A percentile compares a stretch with the other conserved stretches of the same genome.
Conservation (phyloP, 148 eudicot genomes). For the Chenopodium suecicum region DNA sequence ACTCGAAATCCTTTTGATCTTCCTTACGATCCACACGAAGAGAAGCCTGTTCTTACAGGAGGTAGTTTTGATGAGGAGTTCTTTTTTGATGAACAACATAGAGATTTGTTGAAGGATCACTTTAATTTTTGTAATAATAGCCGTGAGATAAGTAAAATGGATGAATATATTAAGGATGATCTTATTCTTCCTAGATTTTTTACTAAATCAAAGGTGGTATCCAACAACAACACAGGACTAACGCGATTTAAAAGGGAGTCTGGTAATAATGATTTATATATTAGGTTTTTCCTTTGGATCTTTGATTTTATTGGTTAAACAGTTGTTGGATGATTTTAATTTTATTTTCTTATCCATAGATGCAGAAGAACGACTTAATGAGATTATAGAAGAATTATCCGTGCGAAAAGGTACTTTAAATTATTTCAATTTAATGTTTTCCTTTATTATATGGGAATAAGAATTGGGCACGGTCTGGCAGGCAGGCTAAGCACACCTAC, state of each 20-base stretch:
- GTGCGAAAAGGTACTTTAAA: constrained; percentile 23
- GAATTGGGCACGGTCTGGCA: too few relatives aligned
- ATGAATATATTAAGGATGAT: constrained; percentile 32
- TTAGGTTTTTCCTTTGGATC: not conserved
- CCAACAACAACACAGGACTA: constrained; percentile 26
- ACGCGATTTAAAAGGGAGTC: constrained; percentile 35
- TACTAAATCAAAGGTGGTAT: constrained; percentile 22
- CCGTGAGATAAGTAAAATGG: constrained; percentile 28
- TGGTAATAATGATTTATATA: constrained; percentile 38
- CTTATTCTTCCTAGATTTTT: constrained; percentile 28
- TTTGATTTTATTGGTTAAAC: not conserved
- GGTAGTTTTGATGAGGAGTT: constrained; percentile 64
- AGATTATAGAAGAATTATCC: constrained; percentile 25
- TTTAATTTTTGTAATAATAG: constrained; percentile 34
- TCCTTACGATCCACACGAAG: constrained; percentile 82
- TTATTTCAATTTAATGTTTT: not conserved
- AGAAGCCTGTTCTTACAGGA: constrained; percentile 69
- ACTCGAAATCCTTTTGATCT: constrained; percentile 70
- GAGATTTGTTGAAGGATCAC: not conserved
- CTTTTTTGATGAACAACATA: constrained; percentile 35
- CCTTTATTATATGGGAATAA: too few relatives aligned
- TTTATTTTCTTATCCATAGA: constrained; percentile 11
- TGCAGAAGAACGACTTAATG: constrained; percentile 23
- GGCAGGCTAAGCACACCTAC: too few relatives aligned
- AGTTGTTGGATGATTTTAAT: not conserved